These are phyloP conservation scores for Leishmania tarentolae DNA, from an alignment of 208 protist species.

Conservation along the genomic window DNA sequence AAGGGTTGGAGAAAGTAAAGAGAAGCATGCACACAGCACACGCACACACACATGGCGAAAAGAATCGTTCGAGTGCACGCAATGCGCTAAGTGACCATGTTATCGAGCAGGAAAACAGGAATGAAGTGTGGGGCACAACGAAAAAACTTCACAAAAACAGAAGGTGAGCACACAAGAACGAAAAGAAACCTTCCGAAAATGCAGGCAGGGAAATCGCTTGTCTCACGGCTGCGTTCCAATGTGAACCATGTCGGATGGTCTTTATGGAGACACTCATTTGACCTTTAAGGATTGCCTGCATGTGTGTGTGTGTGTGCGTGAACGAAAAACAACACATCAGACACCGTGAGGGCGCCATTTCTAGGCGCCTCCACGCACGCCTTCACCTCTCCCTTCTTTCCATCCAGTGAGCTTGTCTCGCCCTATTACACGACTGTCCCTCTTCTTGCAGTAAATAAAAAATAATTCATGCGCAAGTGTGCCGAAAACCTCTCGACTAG, in stretches of 20 bases:
- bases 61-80: background rate
- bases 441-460: background rate
- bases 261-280: background rate
- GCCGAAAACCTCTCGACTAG: background rate
- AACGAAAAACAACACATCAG: background rate
- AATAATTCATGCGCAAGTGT: background rate
- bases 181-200: background rate
- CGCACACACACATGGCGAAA: background rate
- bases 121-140: conserved; percentile 6
- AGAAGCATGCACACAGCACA: background rate
- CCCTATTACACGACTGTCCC: background rate
- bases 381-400: background rate
- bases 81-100: background rate
- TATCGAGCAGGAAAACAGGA: background rate
- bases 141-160: background rate
- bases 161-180: background rate
- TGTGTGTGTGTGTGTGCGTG: background rate
- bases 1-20: background rate
- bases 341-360: background rate
- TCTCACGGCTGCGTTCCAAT: background rate
- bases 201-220: background rate
- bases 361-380: background rate
- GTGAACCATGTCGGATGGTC: background rate
- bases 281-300: background rate
- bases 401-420: too few relatives aligned